Evolutionary conservation across 164 flowering plant genomes (phyloP).

Genomic region (Akebia trifoliata): DNA sequence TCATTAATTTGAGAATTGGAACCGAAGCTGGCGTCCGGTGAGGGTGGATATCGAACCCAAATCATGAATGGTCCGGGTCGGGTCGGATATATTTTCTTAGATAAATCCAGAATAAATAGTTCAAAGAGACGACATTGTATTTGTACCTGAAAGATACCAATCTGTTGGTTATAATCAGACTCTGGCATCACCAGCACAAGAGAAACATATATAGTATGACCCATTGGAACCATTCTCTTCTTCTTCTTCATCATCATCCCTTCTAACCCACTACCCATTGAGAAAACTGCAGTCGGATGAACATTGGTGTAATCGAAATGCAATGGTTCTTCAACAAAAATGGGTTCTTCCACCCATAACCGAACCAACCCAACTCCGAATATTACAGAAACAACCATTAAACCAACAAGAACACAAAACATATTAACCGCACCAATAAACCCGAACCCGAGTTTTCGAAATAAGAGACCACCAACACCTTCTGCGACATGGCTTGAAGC

Average conservation of each 20-base stretch:
- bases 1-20: too few species aligned
- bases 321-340: slow-evolving; percentile 36
- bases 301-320: slow-evolving; percentile 58
- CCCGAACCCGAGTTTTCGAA: slow-evolving; percentile 43
- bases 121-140: too few species aligned
- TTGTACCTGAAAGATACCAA: slow-evolving; percentile 91
- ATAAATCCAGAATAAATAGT: too few species aligned
- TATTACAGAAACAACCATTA: slow-evolving; percentile 36
- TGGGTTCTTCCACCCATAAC: slow-evolving; percentile 63
- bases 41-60: too few species aligned
- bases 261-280: slow-evolving; percentile 12
- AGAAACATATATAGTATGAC: slow-evolving; percentile 57
- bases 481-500: slow-evolving; percentile 13
- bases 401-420: slow-evolving; percentile 30
- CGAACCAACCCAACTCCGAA: slow-evolving; percentile 55
- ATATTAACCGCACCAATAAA: slow-evolving; percentile 42
- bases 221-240: slow-evolving; percentile 44
- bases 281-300: slow-evolving; percentile 49
- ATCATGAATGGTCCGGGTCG: too few species aligned
- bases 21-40: too few species aligned
- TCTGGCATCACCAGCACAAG: slow-evolving; percentile 70
- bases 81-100: too few species aligned
- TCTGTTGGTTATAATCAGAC: slow-evolving; percentile 55
- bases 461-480: slow-evolving; percentile 18
- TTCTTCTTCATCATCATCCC: slow-evolving; percentile 10